phyloP scores from a whole-genome alignment of 345 rosid genomes.

The Acer saccharum region DNA sequence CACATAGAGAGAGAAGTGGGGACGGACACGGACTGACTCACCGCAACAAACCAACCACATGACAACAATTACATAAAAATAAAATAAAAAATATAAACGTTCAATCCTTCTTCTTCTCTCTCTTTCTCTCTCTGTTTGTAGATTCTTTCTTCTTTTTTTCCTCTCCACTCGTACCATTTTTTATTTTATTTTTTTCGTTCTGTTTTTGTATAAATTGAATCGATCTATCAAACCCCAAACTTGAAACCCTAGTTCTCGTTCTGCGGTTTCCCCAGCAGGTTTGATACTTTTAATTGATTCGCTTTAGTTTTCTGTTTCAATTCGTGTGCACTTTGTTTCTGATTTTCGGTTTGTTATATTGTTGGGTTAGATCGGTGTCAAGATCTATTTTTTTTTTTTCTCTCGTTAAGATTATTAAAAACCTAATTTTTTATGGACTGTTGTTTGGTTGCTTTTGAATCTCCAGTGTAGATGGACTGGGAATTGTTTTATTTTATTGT shows the following conservation, averaged over 20 bases:
- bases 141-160: conserved; percentile 5
- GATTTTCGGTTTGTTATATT: background rate
- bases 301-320: background rate
- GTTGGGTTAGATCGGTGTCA: conserved; percentile 11
- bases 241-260: conserved; percentile 14
- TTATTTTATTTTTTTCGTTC: background rate
- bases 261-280: conserved; percentile 14
- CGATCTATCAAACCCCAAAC: background rate
- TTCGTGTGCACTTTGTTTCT: background rate
- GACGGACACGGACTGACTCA: conserved; percentile 10
- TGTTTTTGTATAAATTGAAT: background rate
- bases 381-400: conserved; percentile 7
- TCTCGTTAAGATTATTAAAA: background rate
- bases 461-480: background rate
- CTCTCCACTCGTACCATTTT: conserved; percentile 9
- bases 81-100: background rate
- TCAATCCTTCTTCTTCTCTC: background rate
- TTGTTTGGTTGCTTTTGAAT: conserved; percentile 2
- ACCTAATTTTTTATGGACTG: background rate
- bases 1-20: background rate
- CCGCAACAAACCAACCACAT: background rate
- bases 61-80: background rate
- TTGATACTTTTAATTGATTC: background rate
- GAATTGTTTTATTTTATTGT: background rate
- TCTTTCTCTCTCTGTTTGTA: conserved; percentile 3